Percentiles rank a stretch among this genome's conserved stretches.
These are phyloP conservation scores for Cercospora sesami DNA, from an alignment of 2,329 filamentous ascomycete species.

Conservation along the genomic window DNA sequence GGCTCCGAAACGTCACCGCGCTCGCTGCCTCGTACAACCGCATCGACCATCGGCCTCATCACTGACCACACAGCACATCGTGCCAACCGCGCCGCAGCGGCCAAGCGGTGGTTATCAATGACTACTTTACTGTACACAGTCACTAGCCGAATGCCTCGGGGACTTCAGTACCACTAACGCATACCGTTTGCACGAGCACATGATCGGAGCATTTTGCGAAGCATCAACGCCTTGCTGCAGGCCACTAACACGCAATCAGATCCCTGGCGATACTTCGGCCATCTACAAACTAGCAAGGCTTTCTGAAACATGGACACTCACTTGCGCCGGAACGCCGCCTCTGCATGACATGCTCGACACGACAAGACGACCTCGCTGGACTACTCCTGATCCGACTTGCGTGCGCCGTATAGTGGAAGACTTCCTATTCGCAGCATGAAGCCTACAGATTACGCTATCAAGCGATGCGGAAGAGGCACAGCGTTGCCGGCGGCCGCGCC, in stretches of 20 bases:
- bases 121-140: background rate
- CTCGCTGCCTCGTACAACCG: background rate
- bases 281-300: background rate
- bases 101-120: background rate
- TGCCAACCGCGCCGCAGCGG: background rate
- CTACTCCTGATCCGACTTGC: background rate
- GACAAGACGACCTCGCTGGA: background rate
- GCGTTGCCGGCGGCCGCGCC: background rate
- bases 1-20: background rate
- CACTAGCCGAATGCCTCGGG: background rate
- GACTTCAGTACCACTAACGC: background rate
- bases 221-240: background rate
- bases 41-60: background rate
- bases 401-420: background rate
- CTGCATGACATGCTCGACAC: slow-evolving; percentile 4
- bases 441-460: background rate
- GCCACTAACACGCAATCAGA: background rate
- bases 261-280: slow-evolving; percentile 13
- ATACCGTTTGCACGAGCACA: background rate
- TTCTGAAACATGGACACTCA: slow-evolving; percentile 13
- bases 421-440: slow-evolving; percentile 6
- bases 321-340: slow-evolving; percentile 1
- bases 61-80: background rate
- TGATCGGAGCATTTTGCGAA: background rate
- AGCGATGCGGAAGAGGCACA: background rate